phyloP scores from a whole-genome alignment of 2,329 filamentous ascomycete genomes.

The Xylaria sp. region DNA sequence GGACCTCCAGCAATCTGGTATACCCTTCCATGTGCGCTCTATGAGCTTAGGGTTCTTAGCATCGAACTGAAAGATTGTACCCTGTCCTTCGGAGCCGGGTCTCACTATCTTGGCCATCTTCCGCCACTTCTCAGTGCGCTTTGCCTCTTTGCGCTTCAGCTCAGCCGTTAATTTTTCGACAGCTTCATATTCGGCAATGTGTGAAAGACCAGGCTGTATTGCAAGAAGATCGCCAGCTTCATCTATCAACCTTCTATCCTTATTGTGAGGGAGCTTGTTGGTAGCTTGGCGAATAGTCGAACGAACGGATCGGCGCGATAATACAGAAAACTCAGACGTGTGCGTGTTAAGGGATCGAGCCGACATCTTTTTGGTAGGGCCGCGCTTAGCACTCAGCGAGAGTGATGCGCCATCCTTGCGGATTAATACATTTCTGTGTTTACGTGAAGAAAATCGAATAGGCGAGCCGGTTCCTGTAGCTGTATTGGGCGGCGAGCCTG shows the following conservation, averaged over 20 bases:
- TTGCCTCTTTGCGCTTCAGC: conserved; percentile 70
- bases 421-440: conserved; percentile 58
- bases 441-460: conserved; percentile 56
- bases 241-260: conserved; percentile 69
- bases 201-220: conserved; percentile 65
- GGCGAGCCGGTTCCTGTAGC: conserved; percentile 56
- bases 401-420: conserved; percentile 54
- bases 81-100: conserved; percentile 62
- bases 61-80: conserved; percentile 81
- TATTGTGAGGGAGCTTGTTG: conserved; percentile 70
- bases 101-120: conserved; percentile 70
- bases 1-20: conserved; percentile 93
- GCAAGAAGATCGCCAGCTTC: conserved; percentile 75
- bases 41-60: conserved; percentile 83
- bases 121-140: conserved; percentile 73
- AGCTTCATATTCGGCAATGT: conserved; percentile 66
- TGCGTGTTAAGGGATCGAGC: conserved; percentile 69
- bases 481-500: conserved; percentile 47
- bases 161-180: conserved; percentile 63
- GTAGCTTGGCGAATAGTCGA: conserved; percentile 66
- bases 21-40: conserved; percentile 95
- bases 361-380: conserved; percentile 65
- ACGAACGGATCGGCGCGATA: conserved; percentile 64
- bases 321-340: conserved; percentile 61
- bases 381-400: conserved; percentile 54